These are phyloP conservation scores for Saccharomycopsis oosterbeekiorum DNA, from an alignment of 805 yeast species.

Conservation along the genomic window DNA sequence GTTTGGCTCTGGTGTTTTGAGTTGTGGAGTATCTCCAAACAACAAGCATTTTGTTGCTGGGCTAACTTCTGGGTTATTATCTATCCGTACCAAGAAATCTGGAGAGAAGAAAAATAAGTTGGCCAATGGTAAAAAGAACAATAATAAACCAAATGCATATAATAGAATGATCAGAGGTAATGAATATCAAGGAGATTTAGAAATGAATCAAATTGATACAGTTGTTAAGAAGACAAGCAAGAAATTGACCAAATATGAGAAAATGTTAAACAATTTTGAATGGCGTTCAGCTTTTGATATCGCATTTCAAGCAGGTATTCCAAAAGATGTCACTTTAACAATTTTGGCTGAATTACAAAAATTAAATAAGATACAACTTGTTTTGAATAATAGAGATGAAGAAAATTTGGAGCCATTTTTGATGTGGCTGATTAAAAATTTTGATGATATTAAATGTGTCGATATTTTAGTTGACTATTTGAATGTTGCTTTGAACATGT, in stretches of 20 bases:
- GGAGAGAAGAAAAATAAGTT: conserved; percentile 35
- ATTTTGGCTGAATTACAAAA: conserved; percentile 78
- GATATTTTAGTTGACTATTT: conserved; percentile 58
- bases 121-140: conserved; percentile 23
- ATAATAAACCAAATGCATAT: conserved; percentile 50
- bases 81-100: conserved; percentile 79
- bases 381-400: conserved; percentile 78
- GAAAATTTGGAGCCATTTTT: conserved; percentile 74
- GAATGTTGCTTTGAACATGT: conserved; percentile 61
- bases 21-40: conserved; percentile 84
- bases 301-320: conserved; percentile 70
- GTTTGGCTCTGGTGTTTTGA: conserved; percentile 85
- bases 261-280: conserved; percentile 72
- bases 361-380: conserved; percentile 80
- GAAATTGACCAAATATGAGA: conserved; percentile 74
- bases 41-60: conserved; percentile 87
- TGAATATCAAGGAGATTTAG: conserved; percentile 85
- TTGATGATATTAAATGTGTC: conserved; percentile 72
- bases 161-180: conserved; percentile 83
- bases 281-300: conserved; percentile 91
- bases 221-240: conserved; percentile 36
- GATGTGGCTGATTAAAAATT: conserved; percentile 67
- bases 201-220: conserved; percentile 59
- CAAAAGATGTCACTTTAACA: conserved; percentile 71
- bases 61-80: conserved; percentile 75